phyloP scores from a whole-genome alignment of 495 filamentous ascomycete species.

The Aspergillus ellipticus region DNA sequence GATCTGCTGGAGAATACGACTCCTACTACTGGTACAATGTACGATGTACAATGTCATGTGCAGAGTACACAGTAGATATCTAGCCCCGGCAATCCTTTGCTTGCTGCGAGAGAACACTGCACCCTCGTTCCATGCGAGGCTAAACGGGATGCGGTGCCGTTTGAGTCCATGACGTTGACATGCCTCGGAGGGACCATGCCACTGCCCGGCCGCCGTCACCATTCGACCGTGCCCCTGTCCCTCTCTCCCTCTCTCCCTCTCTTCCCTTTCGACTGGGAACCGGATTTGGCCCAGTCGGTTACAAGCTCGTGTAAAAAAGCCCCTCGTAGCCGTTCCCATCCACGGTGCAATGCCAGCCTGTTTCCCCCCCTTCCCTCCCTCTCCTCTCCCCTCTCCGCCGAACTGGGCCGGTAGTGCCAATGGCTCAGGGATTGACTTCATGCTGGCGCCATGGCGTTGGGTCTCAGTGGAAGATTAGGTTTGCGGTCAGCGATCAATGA shows the following conservation, averaged over 20 bases:
- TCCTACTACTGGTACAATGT: too few species aligned
- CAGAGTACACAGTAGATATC: too few species aligned
- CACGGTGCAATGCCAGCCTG: not conserved
- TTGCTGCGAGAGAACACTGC: not conserved
- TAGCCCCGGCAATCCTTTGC: not conserved
- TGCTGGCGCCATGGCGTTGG: slow-evolving; percentile 11
- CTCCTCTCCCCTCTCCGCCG: too few species aligned
- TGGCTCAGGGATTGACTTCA: slow-evolving; percentile 15
- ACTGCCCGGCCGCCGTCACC: not conserved
- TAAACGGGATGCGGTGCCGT: not conserved
- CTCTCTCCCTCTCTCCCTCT: not conserved
- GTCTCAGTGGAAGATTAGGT: slow-evolving; percentile 1
- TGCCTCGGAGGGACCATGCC: not conserved
- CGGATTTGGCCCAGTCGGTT: not conserved
- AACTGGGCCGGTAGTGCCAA: not conserved
- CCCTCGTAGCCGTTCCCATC: not conserved
- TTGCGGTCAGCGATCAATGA: slow-evolving; percentile 10
- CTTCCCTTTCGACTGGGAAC: too few species aligned
- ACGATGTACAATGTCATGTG: too few species aligned
- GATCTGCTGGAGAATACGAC: too few species aligned
- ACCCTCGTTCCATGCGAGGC: not conserved
- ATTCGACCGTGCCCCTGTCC: not conserved
- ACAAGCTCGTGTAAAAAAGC: too few species aligned
- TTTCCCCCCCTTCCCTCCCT: not conserved
- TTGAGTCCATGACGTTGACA: slow-evolving; percentile 9